Evolutionary conservation across 176 grass and related monocot genomes (phyloP), one percentile per base, ranked within the genome.

Genomic region (Musa acuminata): DNA sequence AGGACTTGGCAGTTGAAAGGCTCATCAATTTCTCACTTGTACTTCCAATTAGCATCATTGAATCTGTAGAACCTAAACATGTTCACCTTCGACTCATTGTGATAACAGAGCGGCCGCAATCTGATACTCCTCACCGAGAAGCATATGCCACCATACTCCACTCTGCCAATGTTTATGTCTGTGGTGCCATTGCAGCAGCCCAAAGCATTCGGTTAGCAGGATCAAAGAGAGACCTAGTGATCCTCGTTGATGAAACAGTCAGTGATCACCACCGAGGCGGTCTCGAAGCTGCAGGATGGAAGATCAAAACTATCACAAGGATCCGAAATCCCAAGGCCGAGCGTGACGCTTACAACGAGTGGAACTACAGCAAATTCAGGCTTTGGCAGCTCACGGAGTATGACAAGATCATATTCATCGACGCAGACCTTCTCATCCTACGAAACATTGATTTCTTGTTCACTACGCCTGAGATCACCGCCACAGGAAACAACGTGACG

Each of bases 331-430:
- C 72, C 2, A 74, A 74, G 26, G 72, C 72, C 8, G 53, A 57
- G 26, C 26, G 53, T 8, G 72, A 74, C 8, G 23, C 72, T 16
- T 74, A 74, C 53, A 74, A 74, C 27, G 72, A 74, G 51, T 74
- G 72, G 72, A 74, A 74, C 72, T 74, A 74, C 53, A 74, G 72
- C 72, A 74, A 74, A 14, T 74, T 74, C 53, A 8, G 23, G 1
- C 72, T 74, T 53, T 74, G 72, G 72, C 72, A 59, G 72, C 72
- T 74, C 6, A 74, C 72, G 2, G 72, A 74, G 4, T 74, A 74
- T 51, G 72, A 74, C 27, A 74, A 60, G 13, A 7, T 74, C 53
- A 74, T 74, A 16, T 74, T 74, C 72, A 74, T 74, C 23, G 72
- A 74, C 9, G 72, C 72, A 22, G 72, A 74, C 53, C 72, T 74